phyloP scores from a whole-genome alignment of 768 basidiomycete species.

The Tephrocybe sp. region DNA sequence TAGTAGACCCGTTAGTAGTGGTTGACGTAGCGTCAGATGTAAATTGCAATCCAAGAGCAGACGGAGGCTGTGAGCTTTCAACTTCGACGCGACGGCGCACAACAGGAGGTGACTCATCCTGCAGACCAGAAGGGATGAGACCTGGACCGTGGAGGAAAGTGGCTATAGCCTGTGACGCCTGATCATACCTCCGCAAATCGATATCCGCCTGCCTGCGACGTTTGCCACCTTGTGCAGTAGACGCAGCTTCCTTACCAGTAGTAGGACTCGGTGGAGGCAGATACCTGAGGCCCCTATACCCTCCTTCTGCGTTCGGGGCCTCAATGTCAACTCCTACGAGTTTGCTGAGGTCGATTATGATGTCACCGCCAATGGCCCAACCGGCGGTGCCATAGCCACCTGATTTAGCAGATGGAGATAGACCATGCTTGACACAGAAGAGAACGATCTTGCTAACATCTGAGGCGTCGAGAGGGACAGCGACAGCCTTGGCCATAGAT shows the following conservation, averaged over 20 bases:
- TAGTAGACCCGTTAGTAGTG: too few species aligned
- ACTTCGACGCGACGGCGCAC: slow-evolving; percentile 32
- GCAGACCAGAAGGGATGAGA: slow-evolving; percentile 19
- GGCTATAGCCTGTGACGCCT: slow-evolving; percentile 53
- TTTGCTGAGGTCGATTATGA: slow-evolving; percentile 77
- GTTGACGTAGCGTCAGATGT: too few species aligned
- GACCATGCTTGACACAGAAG: slow-evolving; percentile 68
- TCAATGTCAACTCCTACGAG: slow-evolving; percentile 71
- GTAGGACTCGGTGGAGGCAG: slow-evolving; percentile 53
- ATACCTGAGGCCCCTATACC: slow-evolving; percentile 60
- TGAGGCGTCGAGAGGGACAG: slow-evolving; percentile 71
- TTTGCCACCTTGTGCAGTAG: slow-evolving; percentile 33
- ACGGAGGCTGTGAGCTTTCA: not conserved
- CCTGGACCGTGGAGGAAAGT: slow-evolving; percentile 43
- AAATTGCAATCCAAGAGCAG: slow-evolving; percentile 4
- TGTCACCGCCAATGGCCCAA: slow-evolving; percentile 83
- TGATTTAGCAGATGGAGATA: slow-evolving; percentile 81
- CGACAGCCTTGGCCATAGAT: slow-evolving; percentile 57
- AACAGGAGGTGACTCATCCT: slow-evolving; percentile 30
- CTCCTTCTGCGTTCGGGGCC: slow-evolving; percentile 45
- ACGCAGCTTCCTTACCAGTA: slow-evolving; percentile 50
- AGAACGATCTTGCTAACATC: slow-evolving; percentile 75
- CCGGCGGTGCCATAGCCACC: slow-evolving; percentile 92
- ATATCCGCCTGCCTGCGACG: slow-evolving; percentile 57
- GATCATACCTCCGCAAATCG: slow-evolving; percentile 47